Evolutionary conservation across 495 filamentous ascomycete species (phyloP), one percentile per base, ranked within the genome.

Genomic region (Tirmania nivea): DNA sequence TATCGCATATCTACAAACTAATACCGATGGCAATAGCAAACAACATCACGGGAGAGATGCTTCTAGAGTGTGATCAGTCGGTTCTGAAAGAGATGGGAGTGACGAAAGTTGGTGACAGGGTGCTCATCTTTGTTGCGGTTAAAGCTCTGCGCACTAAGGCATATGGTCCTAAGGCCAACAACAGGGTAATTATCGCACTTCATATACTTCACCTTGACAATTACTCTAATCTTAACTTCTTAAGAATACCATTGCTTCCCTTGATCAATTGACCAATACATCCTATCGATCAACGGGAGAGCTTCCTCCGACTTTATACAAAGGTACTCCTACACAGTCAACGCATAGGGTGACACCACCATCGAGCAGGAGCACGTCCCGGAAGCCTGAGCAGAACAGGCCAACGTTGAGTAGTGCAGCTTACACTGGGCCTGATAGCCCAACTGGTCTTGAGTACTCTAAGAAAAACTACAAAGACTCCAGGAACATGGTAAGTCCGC

Each of bases 81-180:
- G 85, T 90, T 49, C 74, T 99, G 54, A 92, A 96, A 68, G 90
- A 99, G 62, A 88, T 99, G 77, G 90, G 90, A 25, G 86, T 99
- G 57, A 93, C 95, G 58, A 99, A 94, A 68, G 82, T 99, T 53
- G 90, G 90, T 50, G 92, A 99, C 68, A 78, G 92, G 36, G 86
- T 99, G n/a, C 81, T 90, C 56, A 81, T 99, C 50, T 88, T 86
- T 66, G 77, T 83, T 61, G 84, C 77, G 58, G 94, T 94, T 60
- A 96, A 96, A 72, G 81, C 88, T 61, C 77, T 99, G 31, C 73
- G 90, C 55, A 86, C 80, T 55, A 86, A 81, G 63, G 79, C 86
- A 5, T 84, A 84, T 61, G 78, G 83, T 62, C 80, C 78, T 53
- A 88, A 82, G 65, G 86, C 85, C 69, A 76, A 84, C 55, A 88